Percentiles rank a stretch among this genome's conserved stretches.
Evolutionary conservation across 768 basidiomycete species (phyloP).

Genomic region (Russula vinacea): DNA sequence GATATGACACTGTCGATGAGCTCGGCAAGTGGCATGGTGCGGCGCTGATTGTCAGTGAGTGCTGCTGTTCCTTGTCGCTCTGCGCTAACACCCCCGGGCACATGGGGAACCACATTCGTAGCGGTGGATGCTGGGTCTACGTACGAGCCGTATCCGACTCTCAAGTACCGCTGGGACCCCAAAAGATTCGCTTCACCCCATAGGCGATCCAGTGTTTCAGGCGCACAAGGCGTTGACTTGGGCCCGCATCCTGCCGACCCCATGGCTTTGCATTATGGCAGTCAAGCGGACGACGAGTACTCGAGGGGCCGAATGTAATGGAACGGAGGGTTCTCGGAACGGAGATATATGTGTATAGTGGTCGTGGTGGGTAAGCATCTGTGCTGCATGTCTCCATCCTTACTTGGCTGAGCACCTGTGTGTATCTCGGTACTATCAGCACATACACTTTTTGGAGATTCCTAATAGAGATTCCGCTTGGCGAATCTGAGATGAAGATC

Average conservation of each 20-base stretch:
- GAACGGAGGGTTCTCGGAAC: conserved; percentile 53
- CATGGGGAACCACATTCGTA: conserved; percentile 32
- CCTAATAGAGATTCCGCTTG: conserved; percentile 75
- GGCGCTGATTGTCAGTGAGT: conserved; percentile 83
- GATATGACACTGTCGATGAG: conserved; percentile 84
- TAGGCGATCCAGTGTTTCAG: conserved; percentile 23
- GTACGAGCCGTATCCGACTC: conserved; percentile 68
- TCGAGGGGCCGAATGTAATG: conserved; percentile 36
- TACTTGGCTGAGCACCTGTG: not conserved
- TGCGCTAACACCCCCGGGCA: not conserved
- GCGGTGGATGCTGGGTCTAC: conserved; percentile 76
- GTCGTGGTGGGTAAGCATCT: conserved; percentile 46
- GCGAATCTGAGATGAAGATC: conserved; percentile 67
- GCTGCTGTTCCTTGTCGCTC: not conserved
- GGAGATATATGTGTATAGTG: conserved; percentile 68
- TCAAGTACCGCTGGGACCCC: conserved; percentile 76
- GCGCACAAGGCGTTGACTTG: conserved; percentile 49
- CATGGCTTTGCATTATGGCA: conserved; percentile 42
- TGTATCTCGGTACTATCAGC: conserved; percentile 42
- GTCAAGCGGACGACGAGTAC: not conserved
- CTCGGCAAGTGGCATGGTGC: conserved; percentile 83
- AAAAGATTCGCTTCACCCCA: conserved; percentile 35
- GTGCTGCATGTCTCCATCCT: not conserved
- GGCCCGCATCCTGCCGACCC: conserved; percentile 76
- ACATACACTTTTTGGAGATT: conserved; percentile 96